Base-by-base conservation (phyloP, 1,284 basidiomycete species). In the Trametes polyzona region DNA sequence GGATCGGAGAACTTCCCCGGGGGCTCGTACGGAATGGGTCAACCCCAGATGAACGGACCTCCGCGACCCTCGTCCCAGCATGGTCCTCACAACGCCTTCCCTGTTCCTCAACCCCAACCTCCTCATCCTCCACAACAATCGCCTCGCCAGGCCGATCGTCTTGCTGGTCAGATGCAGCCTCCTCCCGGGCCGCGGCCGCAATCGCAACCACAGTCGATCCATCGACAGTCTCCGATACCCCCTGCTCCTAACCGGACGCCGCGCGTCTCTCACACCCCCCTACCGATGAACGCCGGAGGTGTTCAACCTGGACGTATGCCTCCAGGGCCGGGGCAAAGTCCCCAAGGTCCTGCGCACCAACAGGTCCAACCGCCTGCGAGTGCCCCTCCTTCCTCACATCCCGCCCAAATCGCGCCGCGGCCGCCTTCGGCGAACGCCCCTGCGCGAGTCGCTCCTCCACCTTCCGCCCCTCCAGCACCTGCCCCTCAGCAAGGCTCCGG, bases 1-100 rank as follows among this genome's bases (percentile, higher is more conserved):
- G 62, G 65, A 47, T 67, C 69, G 29, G 71, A 72, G 37, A 62
- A 62, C 19, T 62, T 59, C 41, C 76, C 73, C 54, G 47, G 63
- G 40, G 29, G 64, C 52, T 69, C 73, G 54, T 78, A 76, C 52
- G 71, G 70, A 52, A 71, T 75, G 57, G 71, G 69, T 21, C 74
- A 74, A 8, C 64, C 70, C 11, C 55, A 61, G 23, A 51, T 60
- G 8, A 71, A 69, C 56, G 72, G 62, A 0, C 77, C 76, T 8
- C 73, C 77, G 7, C 78, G 81, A 46, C 80, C 80, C 1, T 78
- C 79, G 47, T 82, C 82, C 30, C 80, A 79, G 33, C 67, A 70
- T 51, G 66, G 69, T 41, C 67, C 67, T 17, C 73, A 70, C 55
- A 61, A 70, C 27, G 48, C 56, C 60, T 63, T 62, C 53, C 53